phyloP scores from a whole-genome alignment of 495 filamentous ascomycete genomes.

The Penicillium atrosanguineum region DNA sequence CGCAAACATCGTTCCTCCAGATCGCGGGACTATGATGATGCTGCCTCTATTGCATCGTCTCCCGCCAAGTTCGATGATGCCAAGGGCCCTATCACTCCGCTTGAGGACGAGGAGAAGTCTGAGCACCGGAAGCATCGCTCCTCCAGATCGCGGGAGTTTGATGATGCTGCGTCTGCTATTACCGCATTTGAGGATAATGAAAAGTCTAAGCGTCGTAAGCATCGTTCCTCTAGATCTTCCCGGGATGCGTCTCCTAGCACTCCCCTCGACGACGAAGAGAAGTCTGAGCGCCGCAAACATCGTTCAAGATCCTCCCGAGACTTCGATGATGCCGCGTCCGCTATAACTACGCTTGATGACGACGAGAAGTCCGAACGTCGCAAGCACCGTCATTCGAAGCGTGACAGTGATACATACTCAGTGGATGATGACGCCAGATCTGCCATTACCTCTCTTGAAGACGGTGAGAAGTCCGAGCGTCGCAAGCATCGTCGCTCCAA shows the following conservation, averaged over 20 bases:
- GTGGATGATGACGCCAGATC: constrained; percentile 19
- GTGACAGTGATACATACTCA: constrained; percentile 21
- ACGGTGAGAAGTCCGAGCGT: constrained; percentile 16
- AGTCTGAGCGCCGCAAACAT: constrained; percentile 19
- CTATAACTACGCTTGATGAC: background rate
- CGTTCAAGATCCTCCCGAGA: constrained; percentile 17
- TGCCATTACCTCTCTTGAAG: background rate
- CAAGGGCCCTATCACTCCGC: background rate
- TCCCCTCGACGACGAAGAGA: constrained; percentile 12
- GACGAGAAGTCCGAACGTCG: constrained; percentile 1
- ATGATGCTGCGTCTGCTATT: background rate
- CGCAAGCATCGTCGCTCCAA: constrained; percentile 31
- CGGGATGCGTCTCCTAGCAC: constrained; percentile 21
- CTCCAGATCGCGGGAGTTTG: constrained; percentile 30
- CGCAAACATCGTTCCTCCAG: constrained; percentile 19
- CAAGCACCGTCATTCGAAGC: background rate
- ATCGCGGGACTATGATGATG: constrained; percentile 30
- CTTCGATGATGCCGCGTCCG: constrained; percentile 36
- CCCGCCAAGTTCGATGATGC: constrained; percentile 12
- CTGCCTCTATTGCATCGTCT: constrained; percentile 34
- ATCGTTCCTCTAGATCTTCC: background rate
- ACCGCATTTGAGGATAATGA: too few relatives aligned
- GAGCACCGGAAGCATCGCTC: constrained; percentile 25
- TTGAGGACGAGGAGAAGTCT: constrained; percentile 10
- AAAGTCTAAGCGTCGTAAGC: too few relatives aligned